Conservation (phyloP, 139 green algal genomes). For the Coelastrella sp. region DNA sequence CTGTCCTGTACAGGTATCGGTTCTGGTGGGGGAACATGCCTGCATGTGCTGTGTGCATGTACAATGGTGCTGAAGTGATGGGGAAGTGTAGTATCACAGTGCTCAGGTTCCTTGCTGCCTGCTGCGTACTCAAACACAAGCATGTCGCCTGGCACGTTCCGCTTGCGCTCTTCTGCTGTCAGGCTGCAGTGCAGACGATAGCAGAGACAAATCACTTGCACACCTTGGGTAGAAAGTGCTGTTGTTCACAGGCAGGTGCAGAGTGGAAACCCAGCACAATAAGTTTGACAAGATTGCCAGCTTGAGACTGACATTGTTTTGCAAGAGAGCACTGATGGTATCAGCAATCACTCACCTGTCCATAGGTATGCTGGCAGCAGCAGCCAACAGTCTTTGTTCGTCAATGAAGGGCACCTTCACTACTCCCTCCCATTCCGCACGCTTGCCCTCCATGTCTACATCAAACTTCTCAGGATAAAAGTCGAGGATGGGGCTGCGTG, state of each 20-base stretch:
- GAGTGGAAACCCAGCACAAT: no score
- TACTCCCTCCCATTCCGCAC: slow-evolving; percentile 92
- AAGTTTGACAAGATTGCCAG: no score
- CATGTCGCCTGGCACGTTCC: slow-evolving; percentile 83
- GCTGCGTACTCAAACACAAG: slow-evolving; percentile 73
- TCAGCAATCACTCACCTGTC: neutral
- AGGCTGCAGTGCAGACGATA: slow-evolving; percentile 59
- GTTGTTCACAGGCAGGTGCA: no score
- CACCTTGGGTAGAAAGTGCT: no score
- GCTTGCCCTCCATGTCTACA: slow-evolving; percentile 94
- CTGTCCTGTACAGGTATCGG: slow-evolving; percentile 69
- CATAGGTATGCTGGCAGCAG: slow-evolving; percentile 45
- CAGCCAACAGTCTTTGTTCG: slow-evolving; percentile 77
- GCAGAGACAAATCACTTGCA: no score
- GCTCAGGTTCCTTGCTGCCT: slow-evolving; percentile 60
- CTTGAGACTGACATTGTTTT: no score
- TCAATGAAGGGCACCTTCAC: slow-evolving; percentile 85
- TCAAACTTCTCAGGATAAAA: slow-evolving; percentile 90
- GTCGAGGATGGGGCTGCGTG: slow-evolving; percentile 84
- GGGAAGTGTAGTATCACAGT: slow-evolving; percentile 82
- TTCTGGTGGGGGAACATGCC: slow-evolving; percentile 60
- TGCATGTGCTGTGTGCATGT: slow-evolving; percentile 41
- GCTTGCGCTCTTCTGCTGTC: slow-evolving; percentile 69
- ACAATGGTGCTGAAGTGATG: slow-evolving; percentile 15
- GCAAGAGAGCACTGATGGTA: neutral